phyloP scores from a whole-genome alignment of 768 basidiomycete genomes.

The Atractiella rhizophila region DNA sequence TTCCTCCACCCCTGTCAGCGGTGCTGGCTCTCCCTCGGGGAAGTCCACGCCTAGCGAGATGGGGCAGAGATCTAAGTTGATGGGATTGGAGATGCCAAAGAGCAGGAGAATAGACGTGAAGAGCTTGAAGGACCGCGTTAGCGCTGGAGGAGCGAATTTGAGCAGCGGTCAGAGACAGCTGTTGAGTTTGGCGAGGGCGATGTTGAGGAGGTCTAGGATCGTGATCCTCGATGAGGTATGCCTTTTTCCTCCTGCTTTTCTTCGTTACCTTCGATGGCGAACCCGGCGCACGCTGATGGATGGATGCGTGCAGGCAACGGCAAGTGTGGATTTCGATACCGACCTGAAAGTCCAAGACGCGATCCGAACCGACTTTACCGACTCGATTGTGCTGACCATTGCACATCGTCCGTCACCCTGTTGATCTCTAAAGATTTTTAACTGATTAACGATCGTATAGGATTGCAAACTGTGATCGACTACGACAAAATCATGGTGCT shows the following conservation, averaged over 20 bases:
- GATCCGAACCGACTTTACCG: too few relatives aligned
- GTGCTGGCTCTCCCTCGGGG: too few relatives aligned
- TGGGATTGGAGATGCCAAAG: slow-evolving; percentile 10
- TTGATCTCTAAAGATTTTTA: too few relatives aligned
- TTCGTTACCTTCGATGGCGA: too few relatives aligned
- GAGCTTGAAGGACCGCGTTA: slow-evolving; percentile 21
- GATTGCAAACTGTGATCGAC: too few relatives aligned
- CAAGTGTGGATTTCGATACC: slow-evolving; percentile 22
- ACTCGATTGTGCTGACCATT: too few relatives aligned
- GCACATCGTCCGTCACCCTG: too few relatives aligned
- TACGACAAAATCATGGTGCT: slow-evolving; percentile 66
- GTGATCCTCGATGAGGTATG: slow-evolving; percentile 27
- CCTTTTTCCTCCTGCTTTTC: too few relatives aligned
- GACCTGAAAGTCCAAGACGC: too few relatives aligned
- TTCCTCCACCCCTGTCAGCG: background rate
- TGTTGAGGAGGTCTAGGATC: slow-evolving; percentile 21
- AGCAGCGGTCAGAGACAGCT: slow-evolving; percentile 25
- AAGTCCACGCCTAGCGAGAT: too few relatives aligned
- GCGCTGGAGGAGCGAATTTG: slow-evolving; percentile 24
- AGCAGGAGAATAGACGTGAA: slow-evolving; percentile 1
- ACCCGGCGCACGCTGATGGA: too few relatives aligned
- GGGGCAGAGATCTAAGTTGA: background rate
- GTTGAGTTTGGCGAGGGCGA: slow-evolving; percentile 20
- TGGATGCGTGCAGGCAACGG: too few relatives aligned
- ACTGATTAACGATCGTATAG: slow-evolving; percentile 34